Evolutionary conservation across 306 rosid genomes (phyloP).

Genomic region (Adenanthera pavonina): DNA sequence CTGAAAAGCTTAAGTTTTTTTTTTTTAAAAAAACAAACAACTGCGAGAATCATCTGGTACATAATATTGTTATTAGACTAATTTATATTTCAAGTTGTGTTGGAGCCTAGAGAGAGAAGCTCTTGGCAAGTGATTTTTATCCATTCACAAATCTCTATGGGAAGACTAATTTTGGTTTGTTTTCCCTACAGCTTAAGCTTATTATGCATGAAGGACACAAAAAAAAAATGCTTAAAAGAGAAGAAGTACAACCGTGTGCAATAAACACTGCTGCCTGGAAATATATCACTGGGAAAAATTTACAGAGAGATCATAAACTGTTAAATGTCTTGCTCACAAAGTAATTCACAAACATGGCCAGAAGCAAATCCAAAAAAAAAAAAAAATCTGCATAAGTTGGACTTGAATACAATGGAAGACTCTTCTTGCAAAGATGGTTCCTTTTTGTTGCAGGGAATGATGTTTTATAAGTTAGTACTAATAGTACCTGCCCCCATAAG

Average conservation of each 20-base stretch:
- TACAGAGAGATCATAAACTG: conserved; percentile 26
- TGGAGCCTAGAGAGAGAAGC: too few species aligned
- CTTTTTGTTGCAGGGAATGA: background rate
- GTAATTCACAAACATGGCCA: conserved; percentile 33
- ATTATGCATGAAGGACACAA: background rate
- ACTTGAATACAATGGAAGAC: conserved; percentile 32
- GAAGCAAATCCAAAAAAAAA: background rate
- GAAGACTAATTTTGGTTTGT: too few species aligned
- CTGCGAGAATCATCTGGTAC: too few species aligned
- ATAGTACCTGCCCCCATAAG: conserved; percentile 61
- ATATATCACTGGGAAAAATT: conserved; percentile 26
- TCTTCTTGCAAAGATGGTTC: conserved; percentile 3
- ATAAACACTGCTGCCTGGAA: background rate
- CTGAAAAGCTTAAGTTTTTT: too few species aligned
- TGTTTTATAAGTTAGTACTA: conserved; percentile 32
- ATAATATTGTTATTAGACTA: too few species aligned
- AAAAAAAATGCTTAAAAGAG: background rate
- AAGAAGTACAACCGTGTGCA: background rate
- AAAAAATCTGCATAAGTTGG: conserved; percentile 33
- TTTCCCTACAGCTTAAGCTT: background rate
- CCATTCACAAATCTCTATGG: too few species aligned
- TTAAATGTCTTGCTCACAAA: conserved; percentile 36
- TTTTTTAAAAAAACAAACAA: too few species aligned
- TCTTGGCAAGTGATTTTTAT: too few species aligned
- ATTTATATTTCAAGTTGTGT: too few species aligned